Base-by-base conservation (phyloP, 2,329 filamentous ascomycete genomes). In the Didymella glomerata region DNA sequence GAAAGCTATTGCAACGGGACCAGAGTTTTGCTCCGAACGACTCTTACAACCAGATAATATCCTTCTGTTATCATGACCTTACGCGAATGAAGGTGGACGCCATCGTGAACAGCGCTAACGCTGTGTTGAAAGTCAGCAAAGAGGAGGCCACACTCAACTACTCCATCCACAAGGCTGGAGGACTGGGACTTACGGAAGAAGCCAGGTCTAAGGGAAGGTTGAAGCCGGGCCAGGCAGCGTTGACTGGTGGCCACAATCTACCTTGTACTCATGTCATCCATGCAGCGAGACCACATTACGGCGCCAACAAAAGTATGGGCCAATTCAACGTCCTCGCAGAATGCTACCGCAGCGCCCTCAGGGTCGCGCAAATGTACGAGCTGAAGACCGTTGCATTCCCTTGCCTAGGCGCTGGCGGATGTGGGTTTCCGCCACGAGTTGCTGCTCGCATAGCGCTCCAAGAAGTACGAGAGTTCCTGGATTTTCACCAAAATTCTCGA, bases 371-470 rank as follows among this genome's bases (percentile, higher is more conserved):
- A 8, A 49, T 62, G 2, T 47, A 66, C 14, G 52, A 60, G 1
- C 47, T 76, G 41, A 72, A 70, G 34, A 74, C 68, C 1, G 60
- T 77, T 13, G 76, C 73, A 0, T 77, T 77, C 54, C 75, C 75
- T 22, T 72, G 69, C 42, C 41, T 77, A 2, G 72, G 68, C 16
- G 65, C 69, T 10, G 74, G 75, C 11, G 73, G 73, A 6, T 66
- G 65, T 36, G 71, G 69, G 0, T 75, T 76, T 44, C 70, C 73
- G n/a, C 49, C 70, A 30, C 61, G 68, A 11, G 58, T 69, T 5
- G 75, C 76, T 27, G 71, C 74, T 22, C 64, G 69, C 32, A 68
- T 75, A 49, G 74, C 72, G 18, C 65, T 77, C 2, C 67, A 72
- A 49, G 71, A 74, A 49, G 64, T 74, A 1, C 67, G 76, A 34